Percentiles rank a stretch among this genome's conserved stretches.
These are phyloP conservation scores for Thermothielavioides terrestris DNA, from an alignment of 495 filamentous ascomycete genomes.

Conservation along the genomic window DNA sequence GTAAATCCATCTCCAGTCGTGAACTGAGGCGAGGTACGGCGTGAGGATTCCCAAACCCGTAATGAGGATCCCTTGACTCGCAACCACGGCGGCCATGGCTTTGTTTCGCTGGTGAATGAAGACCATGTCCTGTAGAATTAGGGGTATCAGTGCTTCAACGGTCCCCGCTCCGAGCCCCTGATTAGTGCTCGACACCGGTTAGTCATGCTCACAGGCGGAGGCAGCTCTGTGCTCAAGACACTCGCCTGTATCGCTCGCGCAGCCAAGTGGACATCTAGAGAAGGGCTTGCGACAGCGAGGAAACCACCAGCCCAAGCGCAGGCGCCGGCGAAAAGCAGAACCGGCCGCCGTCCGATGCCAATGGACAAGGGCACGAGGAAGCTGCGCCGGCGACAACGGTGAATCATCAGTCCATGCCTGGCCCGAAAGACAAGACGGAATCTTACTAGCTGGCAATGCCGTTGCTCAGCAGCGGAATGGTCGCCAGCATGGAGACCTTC, in stretches of 20 bases:
- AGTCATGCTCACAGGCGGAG: not conserved
- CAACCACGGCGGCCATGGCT: conserved; percentile 17
- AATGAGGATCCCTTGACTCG: conserved; percentile 19
- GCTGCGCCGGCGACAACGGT: too few species aligned
- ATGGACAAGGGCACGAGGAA: conserved; percentile 22
- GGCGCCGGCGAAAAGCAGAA: conserved; percentile 17
- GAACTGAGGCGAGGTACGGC: conserved; percentile 16
- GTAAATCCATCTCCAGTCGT: conserved; percentile 23
- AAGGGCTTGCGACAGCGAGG: conserved; percentile 17
- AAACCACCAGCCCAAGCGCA: conserved; percentile 21
- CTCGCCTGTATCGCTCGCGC: conserved; percentile 8
- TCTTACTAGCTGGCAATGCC: conserved; percentile 19
- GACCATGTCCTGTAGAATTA: conserved; percentile 22
- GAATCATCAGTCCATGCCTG: too few species aligned
- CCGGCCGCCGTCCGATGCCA: conserved; percentile 21
- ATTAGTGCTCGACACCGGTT: too few species aligned
- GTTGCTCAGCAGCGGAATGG: conserved; percentile 18
- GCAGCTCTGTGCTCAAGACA: too few species aligned
- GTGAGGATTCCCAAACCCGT: conserved; percentile 15
- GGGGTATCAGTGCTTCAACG: conserved; percentile 21
- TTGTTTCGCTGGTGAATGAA: conserved; percentile 24
- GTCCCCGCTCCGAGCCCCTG: conserved; percentile 21
- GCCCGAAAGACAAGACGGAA: too few species aligned
- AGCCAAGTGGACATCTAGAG: conserved; percentile 14
- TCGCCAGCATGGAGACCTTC: conserved; percentile 17